Base-by-base conservation (phyloP, 441 rosid species). In the Pelargonium cotyledonis region DNA sequence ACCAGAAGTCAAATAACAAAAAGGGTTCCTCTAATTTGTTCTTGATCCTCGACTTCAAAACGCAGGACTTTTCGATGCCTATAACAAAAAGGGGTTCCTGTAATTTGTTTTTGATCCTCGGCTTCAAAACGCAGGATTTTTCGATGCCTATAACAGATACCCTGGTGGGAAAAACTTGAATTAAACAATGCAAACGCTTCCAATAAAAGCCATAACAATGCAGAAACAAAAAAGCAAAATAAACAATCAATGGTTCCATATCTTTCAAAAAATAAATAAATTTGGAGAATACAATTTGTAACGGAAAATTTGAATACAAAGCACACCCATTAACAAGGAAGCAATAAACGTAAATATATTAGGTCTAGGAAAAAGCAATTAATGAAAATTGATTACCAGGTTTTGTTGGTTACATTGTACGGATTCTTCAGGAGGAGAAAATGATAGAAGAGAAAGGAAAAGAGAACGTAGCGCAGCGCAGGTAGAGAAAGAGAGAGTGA, bases 401-500 rank as follows among this genome's bases (percentile, higher is more conserved):
- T 19, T 16, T 57, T 57, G 62, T 18, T 65, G 53, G 68, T 62
- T 41, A 29, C 29, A 21, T 57, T 57, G 62, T 57, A 18, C 7
- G 75, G 7, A 12, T 67, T 62, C 11, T 55, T 66, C 64, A 58
- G 40, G 72, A 70, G 72, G 18, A 61, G 53, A 43, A 35, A 16
- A 15, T 44, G 73, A 67, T 44, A 60, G 70, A 66, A 47, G 10
- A 18, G 60, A 57, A 16, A 16, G 62, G 62, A 77, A 77, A 69
- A 57, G 78, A 77, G 76, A 68, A 72, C 67, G 71, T 57, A 8
- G 62, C 43, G 43, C 10, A 40, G 10, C 43, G 43, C 8, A 38
- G 41, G 41, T 6, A 38, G 41, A 38, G 41, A 40, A 40, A 40
- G 43, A 40, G 43, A 40, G 43, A 40, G 43, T 40, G 9, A 40